Evolutionary conservation across 129 eudicot genomes (phyloP), one percentile per base, ranked within the genome.

Genomic region (Lonicera japonica): DNA sequence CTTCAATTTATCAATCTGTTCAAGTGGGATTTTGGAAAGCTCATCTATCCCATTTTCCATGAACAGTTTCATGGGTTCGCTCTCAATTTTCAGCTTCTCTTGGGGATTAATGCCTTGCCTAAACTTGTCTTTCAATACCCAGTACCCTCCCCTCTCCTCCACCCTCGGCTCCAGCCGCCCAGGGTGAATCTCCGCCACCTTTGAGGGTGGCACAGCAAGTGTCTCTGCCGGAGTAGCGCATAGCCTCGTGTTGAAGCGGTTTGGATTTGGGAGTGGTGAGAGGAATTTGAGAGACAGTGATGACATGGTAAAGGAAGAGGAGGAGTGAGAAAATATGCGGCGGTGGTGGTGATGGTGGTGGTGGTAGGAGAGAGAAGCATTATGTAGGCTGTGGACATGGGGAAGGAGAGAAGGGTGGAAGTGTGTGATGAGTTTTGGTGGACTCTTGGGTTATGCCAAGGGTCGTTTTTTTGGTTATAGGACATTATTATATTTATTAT

Each of bases 111-210:
- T 84, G 19, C 98, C 95, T 34, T 78, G 74, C 58, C 98, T 73
- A 69, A 82, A 92, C 77, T 92, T 82, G 58, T 92, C 98, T 53
- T 92, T 92, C 2, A 92, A 73, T n/a, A 92, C 80, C 71, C 73
- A 92, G 52, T 39, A 92, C 29, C 98, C 98, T 23, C 60, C 78
- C 40, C 71, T 84, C 61, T 82, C 70, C 61, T 92, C 98, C 64
- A 92, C 98, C 65, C 95, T 87, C 1, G 96, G 88, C 81, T 87
- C 98, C 38, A 87, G 74, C 75, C 98, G 75, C 16, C 66, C 81
- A 4, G 69, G 75, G 1, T 55, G 58, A 39, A 76, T 46, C 20
- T 29, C 77, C 23, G 62, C 68, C 41, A 25, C 70, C 14, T 88
- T 5, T 2, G 75, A 51, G 47, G 84, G 68, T 11, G 76, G 75